Percentiles rank a stretch among this genome's conserved stretches.
These are phyloP conservation scores for Tetracentron sinense DNA, from an alignment of 164 flowering plant species.

Conservation along the genomic window DNA sequence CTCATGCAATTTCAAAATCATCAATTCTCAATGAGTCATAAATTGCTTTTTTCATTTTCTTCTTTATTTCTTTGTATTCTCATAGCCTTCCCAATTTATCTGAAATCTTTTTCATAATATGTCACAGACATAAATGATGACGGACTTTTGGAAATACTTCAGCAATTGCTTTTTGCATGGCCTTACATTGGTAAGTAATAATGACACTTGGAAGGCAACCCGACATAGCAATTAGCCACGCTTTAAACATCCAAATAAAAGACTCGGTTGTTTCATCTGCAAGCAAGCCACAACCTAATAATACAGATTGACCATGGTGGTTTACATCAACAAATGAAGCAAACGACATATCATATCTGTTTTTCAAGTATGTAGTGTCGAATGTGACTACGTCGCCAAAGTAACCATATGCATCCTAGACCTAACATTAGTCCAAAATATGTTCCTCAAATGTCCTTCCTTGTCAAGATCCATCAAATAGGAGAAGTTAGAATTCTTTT, in stretches of 20 bases:
- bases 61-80: not conserved
- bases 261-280: not conserved
- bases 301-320: too few relatives aligned
- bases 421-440: slow-evolving; percentile 4
- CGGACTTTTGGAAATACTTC: too few relatives aligned
- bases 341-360: not conserved
- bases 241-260: slow-evolving; percentile 5
- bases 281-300: too few relatives aligned
- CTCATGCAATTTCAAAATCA: too few relatives aligned
- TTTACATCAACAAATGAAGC: slow-evolving; percentile 1
- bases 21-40: too few relatives aligned
- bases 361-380: not conserved
- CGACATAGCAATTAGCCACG: too few relatives aligned
- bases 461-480: too few relatives aligned
- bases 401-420: not conserved
- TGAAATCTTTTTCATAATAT: not conserved
- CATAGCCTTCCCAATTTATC: not conserved
- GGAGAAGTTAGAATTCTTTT: too few relatives aligned
- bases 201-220: not conserved
- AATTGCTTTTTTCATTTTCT: not conserved
- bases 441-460: too few relatives aligned
- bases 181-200: not conserved
- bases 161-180: too few relatives aligned
- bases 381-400: slow-evolving; percentile 6
- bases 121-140: slow-evolving; percentile 3